Evolutionary conservation across 1,284 basidiomycete genomes (phyloP), one percentile per base, ranked within the genome.

Genomic region (Ceratobasidium sp.): DNA sequence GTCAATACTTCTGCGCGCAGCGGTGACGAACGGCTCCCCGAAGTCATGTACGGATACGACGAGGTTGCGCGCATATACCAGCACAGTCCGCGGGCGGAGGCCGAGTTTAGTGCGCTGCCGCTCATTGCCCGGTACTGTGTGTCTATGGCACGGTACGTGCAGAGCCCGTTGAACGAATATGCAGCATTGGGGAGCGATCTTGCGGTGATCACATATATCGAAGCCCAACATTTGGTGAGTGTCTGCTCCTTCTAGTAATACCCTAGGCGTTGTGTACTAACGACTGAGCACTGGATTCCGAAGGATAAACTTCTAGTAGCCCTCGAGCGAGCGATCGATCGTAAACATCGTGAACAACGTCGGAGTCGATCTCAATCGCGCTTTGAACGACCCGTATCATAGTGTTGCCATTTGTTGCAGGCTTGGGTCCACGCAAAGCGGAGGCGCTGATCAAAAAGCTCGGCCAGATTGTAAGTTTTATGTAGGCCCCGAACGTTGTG

Each of bases 331-430:
- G 92, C 91, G 57, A 86, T 99, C 56, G 95, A 33, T 33, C 33
- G 33, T 98, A 74, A 96, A 98, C 82, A 88, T 94, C 23, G 93
- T 95, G 79, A 98, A 97, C 86, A 92, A 91, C 82, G 93, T 96
- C 79, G 98, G 98, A 33, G 96, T 99, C 61, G 97, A 99, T 83
- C 94, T 99, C 86, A 99, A 99, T 84, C 92, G 92, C 42, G 95
- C 96, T 44, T 92, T 96, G 40, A 91, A 91, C 1, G 95, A 98
- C 84, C 83, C 91, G 0, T 99, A 99, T 84, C 94, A 97, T 82
- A 93, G 94, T 81, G 89, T 88, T 99, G 13, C 96, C 94, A 0
- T 98, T 94, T 83, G 91, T 99, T 46, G 93, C 96, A 81, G 98
- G 98, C 50, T 89, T 99, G 65, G 98, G 98, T 7, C 97, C 96